These are phyloP conservation scores for Phyllosticta paracitricarpa DNA, from an alignment of 2,329 filamentous ascomycete genomes.

Conservation along the genomic window DNA sequence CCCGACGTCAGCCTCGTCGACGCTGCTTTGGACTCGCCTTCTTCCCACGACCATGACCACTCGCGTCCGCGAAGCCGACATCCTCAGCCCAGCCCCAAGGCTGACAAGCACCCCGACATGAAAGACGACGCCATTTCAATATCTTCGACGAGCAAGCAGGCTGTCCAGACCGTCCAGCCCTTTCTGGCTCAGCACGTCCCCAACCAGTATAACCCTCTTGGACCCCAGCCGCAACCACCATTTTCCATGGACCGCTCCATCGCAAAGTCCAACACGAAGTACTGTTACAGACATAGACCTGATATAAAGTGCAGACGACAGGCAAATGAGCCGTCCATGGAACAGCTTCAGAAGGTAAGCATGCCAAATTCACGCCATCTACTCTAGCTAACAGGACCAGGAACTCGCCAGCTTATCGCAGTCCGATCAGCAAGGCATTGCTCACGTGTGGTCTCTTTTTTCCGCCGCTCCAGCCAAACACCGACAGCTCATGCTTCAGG, in stretches of 20 bases:
- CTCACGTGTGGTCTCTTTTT: conserved; percentile 96
- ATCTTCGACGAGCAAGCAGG: conserved; percentile 47
- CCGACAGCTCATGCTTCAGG: conserved; percentile 90
- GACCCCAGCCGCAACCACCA: conserved; percentile 29
- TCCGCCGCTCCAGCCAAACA: conserved; percentile 91
- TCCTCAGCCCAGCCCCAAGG: conserved; percentile 13
- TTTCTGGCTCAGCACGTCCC: conserved; percentile 90
- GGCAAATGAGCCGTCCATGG: conserved; percentile 93
- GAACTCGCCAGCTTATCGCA: conserved; percentile 73
- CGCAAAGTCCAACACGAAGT: conserved; percentile 64
- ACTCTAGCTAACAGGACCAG: conserved; percentile 33
- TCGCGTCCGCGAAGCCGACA: conserved; percentile 20
- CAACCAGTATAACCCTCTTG: conserved; percentile 69
- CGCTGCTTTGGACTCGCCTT: not conserved
- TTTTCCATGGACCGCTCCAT: conserved; percentile 21
- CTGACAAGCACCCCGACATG: conserved; percentile 15
- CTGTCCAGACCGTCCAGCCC: conserved; percentile 70
- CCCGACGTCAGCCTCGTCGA: not conserved
- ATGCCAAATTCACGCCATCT: not conserved
- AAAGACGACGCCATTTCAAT: conserved; percentile 29
- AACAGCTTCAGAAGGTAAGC: conserved; percentile 75
- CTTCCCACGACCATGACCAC: conserved; percentile 17
- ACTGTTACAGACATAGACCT: conserved; percentile 89
- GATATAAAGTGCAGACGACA: conserved; percentile 89
- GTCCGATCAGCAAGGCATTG: conserved; percentile 87